Evolutionary conservation across 1,284 basidiomycete species (phyloP).

Genomic region (Sanghuangporus sanghuang): DNA sequence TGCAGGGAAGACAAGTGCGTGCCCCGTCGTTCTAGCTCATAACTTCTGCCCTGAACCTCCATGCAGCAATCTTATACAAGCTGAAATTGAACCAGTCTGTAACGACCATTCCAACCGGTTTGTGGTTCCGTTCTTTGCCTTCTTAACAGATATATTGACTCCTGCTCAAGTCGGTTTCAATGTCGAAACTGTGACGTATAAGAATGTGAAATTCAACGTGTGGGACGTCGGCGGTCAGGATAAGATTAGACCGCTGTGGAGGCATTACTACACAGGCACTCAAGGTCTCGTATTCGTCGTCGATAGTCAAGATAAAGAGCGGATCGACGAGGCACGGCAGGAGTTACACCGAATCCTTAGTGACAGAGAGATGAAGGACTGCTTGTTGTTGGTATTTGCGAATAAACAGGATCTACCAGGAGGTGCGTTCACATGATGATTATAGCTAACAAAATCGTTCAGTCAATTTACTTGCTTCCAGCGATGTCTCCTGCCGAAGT

Average conservation of each 20-base stretch:
- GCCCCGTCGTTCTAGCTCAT: neutral
- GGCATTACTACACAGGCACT: constrained; percentile 98
- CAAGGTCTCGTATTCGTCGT: constrained; percentile 99
- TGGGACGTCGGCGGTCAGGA: constrained; percentile 99
- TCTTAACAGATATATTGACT: neutral
- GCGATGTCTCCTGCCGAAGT: constrained; percentile 99
- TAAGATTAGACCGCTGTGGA: constrained; percentile 97
- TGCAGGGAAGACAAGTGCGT: constrained; percentile 89
- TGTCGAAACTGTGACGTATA: constrained; percentile 99
- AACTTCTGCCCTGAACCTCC: neutral
- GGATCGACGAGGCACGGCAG: constrained; percentile 95
- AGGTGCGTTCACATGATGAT: constrained; percentile 47
- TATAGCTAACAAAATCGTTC: constrained; percentile 9
- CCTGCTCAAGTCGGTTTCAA: constrained; percentile 84
- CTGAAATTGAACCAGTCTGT: constrained; percentile 99
- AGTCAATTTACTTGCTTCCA: constrained; percentile 27
- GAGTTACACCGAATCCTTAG: constrained; percentile 96
- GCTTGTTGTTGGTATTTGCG: constrained; percentile 93
- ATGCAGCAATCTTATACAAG: constrained; percentile 94
- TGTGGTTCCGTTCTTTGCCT: constrained; percentile 26
- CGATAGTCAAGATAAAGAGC: constrained; percentile 85
- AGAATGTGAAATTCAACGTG: constrained; percentile 99
- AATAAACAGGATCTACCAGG: constrained; percentile 99
- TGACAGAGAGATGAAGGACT: constrained; percentile 98
- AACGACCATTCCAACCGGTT: constrained; percentile 97